Percentiles rank a stretch among this genome's conserved stretches.
phyloP scores from a whole-genome alignment of 192 early-diverging fungal species.

The Umbelopsis sp. region DNA sequence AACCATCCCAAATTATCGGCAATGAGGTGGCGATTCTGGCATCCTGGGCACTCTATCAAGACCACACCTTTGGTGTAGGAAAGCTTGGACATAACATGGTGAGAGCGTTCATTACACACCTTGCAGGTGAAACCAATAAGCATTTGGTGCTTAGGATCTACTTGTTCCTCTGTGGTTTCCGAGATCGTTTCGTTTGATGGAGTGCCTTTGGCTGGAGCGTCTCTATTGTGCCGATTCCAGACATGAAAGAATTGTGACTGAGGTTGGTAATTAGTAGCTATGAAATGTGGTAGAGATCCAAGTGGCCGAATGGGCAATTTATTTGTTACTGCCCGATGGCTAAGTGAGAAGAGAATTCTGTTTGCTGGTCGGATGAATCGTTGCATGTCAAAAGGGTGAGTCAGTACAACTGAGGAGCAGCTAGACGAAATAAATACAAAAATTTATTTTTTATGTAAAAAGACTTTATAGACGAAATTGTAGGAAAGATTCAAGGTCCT shows the following conservation, averaged over 20 bases:
- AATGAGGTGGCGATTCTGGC: slow-evolving; percentile 91
- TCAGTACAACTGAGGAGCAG: too few relatives aligned
- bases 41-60: slow-evolving; percentile 88
- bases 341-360: background rate
- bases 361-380: background rate
- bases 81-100: slow-evolving; percentile 91
- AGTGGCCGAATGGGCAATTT: background rate
- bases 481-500: too few relatives aligned
- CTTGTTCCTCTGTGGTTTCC: background rate
- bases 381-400: background rate
- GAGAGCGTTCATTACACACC: slow-evolving; percentile 80
- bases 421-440: too few relatives aligned
- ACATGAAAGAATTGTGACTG: background rate
- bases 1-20: slow-evolving; percentile 99
- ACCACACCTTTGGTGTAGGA: slow-evolving; percentile 93
- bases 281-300: background rate
- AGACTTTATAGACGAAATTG: too few relatives aligned
- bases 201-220: background rate
- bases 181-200: background rate
- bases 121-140: slow-evolving; percentile 96
- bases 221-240: background rate
- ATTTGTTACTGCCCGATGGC: background rate
- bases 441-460: too few relatives aligned
- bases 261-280: background rate
- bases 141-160: slow-evolving; percentile 57